A percentile compares a stretch with the other conserved stretches of the same genome.
Evolutionary conservation across 148 eudicot genomes (phyloP).

Genomic region (Polygonum maritimum): DNA sequence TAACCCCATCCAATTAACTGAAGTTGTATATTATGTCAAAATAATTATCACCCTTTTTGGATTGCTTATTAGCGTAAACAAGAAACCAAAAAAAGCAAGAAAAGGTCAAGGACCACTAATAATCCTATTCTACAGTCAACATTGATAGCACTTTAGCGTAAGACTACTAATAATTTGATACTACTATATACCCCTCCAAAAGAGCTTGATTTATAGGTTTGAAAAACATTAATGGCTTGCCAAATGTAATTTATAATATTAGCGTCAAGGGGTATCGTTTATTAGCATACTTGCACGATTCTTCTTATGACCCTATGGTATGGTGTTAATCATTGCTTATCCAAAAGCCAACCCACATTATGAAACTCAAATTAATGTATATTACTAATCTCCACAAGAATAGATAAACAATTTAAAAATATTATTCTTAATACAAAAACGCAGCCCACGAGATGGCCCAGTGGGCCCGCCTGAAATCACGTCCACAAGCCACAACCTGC

Average conservation of each 20-base stretch:
- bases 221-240: not conserved
- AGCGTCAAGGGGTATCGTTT: not conserved
- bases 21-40: too few species aligned
- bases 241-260: not conserved
- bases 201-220: not conserved
- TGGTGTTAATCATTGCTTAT: not conserved
- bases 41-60: too few species aligned
- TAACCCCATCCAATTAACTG: too few species aligned
- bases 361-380: not conserved
- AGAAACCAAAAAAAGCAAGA: too few species aligned
- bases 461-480: not conserved
- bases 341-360: not conserved
- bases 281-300: slow-evolving; percentile 2
- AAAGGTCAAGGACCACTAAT: too few species aligned
- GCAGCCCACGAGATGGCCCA: not conserved
- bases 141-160: not conserved
- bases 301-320: not conserved
- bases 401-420: not conserved
- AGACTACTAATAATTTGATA: not conserved
- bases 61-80: too few species aligned
- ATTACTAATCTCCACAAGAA: too few species aligned
- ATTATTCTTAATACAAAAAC: not conserved
- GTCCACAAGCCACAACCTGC: not conserved
- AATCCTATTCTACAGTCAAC: not conserved
- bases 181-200: not conserved